These are phyloP conservation scores for Pleurotus sapidus DNA, from an alignment of 768 basidiomycete species.

Conservation along the genomic window DNA sequence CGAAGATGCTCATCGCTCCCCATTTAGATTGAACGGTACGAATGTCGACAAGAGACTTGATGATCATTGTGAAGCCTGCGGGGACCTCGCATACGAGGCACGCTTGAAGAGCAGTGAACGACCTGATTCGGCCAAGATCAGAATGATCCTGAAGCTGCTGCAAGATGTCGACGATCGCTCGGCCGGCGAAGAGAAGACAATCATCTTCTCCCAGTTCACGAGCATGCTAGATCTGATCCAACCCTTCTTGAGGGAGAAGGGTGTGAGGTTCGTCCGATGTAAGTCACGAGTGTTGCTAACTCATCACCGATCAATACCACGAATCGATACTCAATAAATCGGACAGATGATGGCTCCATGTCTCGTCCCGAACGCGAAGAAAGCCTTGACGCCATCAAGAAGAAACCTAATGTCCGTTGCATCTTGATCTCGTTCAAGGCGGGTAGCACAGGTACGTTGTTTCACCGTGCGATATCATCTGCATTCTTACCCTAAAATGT, in stretches of 20 bases:
- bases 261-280: slow-evolving; percentile 84
- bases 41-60: slow-evolving; percentile 30
- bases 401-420: slow-evolving; percentile 52
- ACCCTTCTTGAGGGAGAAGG: slow-evolving; percentile 70
- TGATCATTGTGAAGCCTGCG: slow-evolving; percentile 60
- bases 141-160: slow-evolving; percentile 76
- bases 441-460: slow-evolving; percentile 76
- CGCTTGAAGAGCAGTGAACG: slow-evolving; percentile 38
- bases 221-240: slow-evolving; percentile 83
- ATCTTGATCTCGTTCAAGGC: slow-evolving; percentile 98
- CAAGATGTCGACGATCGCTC: slow-evolving; percentile 57
- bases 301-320: not conserved
- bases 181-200: slow-evolving; percentile 79
- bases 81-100: slow-evolving; percentile 46
- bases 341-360: slow-evolving; percentile 88
- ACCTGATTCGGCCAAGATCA: slow-evolving; percentile 82
- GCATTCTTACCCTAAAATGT: slow-evolving; percentile 7
- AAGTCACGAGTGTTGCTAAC: slow-evolving; percentile 30
- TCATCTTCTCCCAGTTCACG: slow-evolving; percentile 95
- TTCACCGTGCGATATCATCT: slow-evolving; percentile 1
- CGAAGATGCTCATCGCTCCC: not conserved
- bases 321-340: not conserved
- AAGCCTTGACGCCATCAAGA: slow-evolving; percentile 72
- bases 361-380: slow-evolving; percentile 69
- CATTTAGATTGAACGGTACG: not conserved